Evolutionary conservation across 2,329 filamentous ascomycete species (phyloP).

Genomic region (Alternaria metachromatica): DNA sequence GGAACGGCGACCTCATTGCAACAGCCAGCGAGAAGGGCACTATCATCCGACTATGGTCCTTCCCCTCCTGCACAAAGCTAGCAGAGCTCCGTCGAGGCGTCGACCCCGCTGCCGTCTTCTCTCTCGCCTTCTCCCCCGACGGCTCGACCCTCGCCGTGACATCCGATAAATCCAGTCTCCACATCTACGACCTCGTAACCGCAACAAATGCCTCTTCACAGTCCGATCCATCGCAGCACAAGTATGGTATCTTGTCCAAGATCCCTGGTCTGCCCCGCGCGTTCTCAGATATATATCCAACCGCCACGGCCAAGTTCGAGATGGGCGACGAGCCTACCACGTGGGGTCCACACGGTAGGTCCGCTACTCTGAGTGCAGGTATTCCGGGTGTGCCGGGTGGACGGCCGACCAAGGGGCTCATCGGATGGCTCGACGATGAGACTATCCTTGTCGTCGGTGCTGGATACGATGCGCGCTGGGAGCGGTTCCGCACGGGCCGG

Average conservation of each 20-base stretch:
- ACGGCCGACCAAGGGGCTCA: conserved; percentile 77
- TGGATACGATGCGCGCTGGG: conserved; percentile 82
- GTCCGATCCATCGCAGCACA: conserved; percentile 50
- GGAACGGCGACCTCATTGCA: conserved; percentile 80
- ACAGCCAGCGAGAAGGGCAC: conserved; percentile 95
- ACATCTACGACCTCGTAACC: conserved; percentile 83
- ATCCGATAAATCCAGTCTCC: conserved; percentile 94
- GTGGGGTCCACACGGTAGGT: conserved; percentile 38
- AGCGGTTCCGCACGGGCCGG: conserved; percentile 67
- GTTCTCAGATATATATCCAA: conserved; percentile 90
- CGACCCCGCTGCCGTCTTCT: conserved; percentile 86
- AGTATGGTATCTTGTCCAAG: conserved; percentile 85
- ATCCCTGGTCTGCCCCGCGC: conserved; percentile 84
- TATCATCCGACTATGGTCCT: conserved; percentile 83
- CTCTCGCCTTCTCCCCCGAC: conserved; percentile 83
- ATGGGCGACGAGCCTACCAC: conserved; percentile 72
- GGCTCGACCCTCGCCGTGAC: conserved; percentile 85
- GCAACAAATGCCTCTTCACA: conserved; percentile 8
- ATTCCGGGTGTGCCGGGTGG: conserved; percentile 61
- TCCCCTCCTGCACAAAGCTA: conserved; percentile 78
- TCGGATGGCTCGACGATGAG: conserved; percentile 82
- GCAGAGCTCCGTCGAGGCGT: conserved; percentile 87
- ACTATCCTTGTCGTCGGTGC: conserved; percentile 79
- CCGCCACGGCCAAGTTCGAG: conserved; percentile 80
- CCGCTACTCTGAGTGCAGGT: conserved; percentile 51